Evolutionary conservation across 2,329 filamentous ascomycete genomes (phyloP).

Genomic region (Fusarium metavorans): DNA sequence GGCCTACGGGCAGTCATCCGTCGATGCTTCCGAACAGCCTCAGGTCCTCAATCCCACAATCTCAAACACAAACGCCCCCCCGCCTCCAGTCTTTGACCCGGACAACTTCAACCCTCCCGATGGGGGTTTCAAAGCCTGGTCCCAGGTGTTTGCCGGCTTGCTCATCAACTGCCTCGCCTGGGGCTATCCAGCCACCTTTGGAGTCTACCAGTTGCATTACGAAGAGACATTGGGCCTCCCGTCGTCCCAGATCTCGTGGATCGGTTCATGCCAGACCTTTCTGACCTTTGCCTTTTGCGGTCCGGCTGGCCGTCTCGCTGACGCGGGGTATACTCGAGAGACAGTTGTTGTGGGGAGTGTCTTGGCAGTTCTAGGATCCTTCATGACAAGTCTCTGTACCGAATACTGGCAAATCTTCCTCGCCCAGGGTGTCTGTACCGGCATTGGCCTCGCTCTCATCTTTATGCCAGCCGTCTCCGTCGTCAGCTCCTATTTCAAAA

Average conservation of each 20-base stretch:
- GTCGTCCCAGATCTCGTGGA: slow-evolving; percentile 55
- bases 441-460: slow-evolving; percentile 66
- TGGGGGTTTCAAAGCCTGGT: slow-evolving; percentile 62
- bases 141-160: slow-evolving; percentile 61
- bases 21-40: slow-evolving; percentile 1
- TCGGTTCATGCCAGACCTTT: slow-evolving; percentile 64
- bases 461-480: slow-evolving; percentile 72
- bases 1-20: slow-evolving; percentile 7
- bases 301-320: slow-evolving; percentile 62
- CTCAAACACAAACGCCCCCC: slow-evolving; percentile 43
- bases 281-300: slow-evolving; percentile 62
- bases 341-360: slow-evolving; percentile 56
- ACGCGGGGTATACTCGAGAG: slow-evolving; percentile 61
- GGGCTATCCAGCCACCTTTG: slow-evolving; percentile 63
- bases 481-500: slow-evolving; percentile 71
- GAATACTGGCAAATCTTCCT: slow-evolving; percentile 67
- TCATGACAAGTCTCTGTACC: slow-evolving; percentile 59
- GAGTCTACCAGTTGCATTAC: slow-evolving; percentile 66
- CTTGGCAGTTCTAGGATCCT: slow-evolving; percentile 59
- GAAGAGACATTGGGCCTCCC: slow-evolving; percentile 51
- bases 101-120: slow-evolving; percentile 52
- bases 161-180: slow-evolving; percentile 63
- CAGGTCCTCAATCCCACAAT: slow-evolving; percentile 35
- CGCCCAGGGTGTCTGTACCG: slow-evolving; percentile 64
- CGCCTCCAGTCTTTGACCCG: slow-evolving; percentile 31